Conservation (phyloP, 192 early-diverging fungal species). For the Coemansia sp. region DNA sequence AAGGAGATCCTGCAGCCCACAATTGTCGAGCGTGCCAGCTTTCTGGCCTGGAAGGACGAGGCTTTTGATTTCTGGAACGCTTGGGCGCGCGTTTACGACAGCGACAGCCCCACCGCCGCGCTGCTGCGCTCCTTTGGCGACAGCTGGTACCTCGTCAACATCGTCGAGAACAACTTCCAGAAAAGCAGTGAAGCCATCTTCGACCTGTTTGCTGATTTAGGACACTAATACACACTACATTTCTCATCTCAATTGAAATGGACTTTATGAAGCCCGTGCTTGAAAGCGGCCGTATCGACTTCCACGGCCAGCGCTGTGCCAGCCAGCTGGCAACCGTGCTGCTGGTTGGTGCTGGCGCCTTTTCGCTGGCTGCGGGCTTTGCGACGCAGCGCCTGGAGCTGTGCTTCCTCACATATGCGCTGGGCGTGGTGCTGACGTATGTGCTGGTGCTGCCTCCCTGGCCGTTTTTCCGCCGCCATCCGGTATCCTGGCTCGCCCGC, state of each 20-base stretch:
- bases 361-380: slow-evolving; percentile 25
- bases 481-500: slow-evolving; percentile 36
- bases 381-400: slow-evolving; percentile 22
- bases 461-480: slow-evolving; percentile 34
- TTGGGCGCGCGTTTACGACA: slow-evolving; percentile 74
- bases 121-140: slow-evolving; percentile 66
- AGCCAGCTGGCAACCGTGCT: slow-evolving; percentile 27
- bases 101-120: slow-evolving; percentile 54
- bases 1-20: slow-evolving; percentile 96
- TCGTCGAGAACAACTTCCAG: slow-evolving; percentile 90
- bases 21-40: slow-evolving; percentile 82
- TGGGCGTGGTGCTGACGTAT: slow-evolving; percentile 30
- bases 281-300: slow-evolving; percentile 51
- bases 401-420: slow-evolving; percentile 35
- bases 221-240: slow-evolving; percentile 3
- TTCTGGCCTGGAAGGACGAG: slow-evolving; percentile 97
- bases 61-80: slow-evolving; percentile 89
- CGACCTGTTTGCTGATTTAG: slow-evolving; percentile 41
- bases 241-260: slow-evolving; percentile 28
- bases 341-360: slow-evolving; percentile 17
- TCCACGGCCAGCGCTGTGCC: slow-evolving; percentile 42
- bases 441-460: slow-evolving; percentile 44
- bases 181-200: slow-evolving; percentile 43
- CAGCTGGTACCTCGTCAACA: slow-evolving; percentile 86
- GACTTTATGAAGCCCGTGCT: slow-evolving; percentile 37